Percentiles rank a stretch among this genome's conserved stretches.
These are phyloP conservation scores for Kwoniella shivajii DNA, from an alignment of 1,284 basidiomycete genomes.

Conservation along the genomic window DNA sequence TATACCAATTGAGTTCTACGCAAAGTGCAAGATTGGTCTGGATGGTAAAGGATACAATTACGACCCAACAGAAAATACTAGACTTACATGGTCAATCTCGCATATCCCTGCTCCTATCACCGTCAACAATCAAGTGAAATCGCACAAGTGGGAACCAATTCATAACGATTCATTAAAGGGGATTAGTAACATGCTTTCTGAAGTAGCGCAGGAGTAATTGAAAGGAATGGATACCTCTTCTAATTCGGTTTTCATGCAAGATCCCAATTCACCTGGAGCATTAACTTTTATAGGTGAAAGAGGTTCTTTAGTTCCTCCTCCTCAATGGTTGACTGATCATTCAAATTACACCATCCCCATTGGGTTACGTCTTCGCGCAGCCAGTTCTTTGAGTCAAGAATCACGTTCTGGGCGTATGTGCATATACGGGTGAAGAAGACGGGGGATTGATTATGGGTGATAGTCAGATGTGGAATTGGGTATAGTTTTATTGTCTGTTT, in stretches of 20 bases:
- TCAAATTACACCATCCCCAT: not conserved
- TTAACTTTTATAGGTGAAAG: not conserved
- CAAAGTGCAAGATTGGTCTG: constrained; percentile 16
- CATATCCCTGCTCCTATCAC: too few relatives aligned
- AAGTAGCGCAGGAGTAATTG: not conserved
- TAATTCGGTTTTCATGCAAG: not conserved
- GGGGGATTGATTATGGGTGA: not conserved
- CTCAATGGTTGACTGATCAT: not conserved
- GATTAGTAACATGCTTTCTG: not conserved
- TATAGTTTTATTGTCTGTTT: not conserved
- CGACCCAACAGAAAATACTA: constrained; percentile 4
- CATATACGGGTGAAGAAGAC: not conserved
- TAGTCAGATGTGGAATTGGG: constrained; percentile 9
- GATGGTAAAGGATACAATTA: constrained; percentile 21
- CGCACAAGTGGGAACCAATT: too few relatives aligned
- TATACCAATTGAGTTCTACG: constrained; percentile 4
- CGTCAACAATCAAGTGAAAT: too few relatives aligned
- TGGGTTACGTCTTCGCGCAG: constrained; percentile 14
- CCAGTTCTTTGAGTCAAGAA: constrained; percentile 1
- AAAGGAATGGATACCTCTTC: not conserved
- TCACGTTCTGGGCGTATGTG: not conserved
- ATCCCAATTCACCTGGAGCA: not conserved
- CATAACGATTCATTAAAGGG: not conserved
- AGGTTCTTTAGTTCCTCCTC: not conserved
- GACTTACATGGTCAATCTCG: constrained; percentile 20